Base-by-base conservation (phyloP, 805 yeast genomes). In the Zygotorulaspora chibaensis region DNA sequence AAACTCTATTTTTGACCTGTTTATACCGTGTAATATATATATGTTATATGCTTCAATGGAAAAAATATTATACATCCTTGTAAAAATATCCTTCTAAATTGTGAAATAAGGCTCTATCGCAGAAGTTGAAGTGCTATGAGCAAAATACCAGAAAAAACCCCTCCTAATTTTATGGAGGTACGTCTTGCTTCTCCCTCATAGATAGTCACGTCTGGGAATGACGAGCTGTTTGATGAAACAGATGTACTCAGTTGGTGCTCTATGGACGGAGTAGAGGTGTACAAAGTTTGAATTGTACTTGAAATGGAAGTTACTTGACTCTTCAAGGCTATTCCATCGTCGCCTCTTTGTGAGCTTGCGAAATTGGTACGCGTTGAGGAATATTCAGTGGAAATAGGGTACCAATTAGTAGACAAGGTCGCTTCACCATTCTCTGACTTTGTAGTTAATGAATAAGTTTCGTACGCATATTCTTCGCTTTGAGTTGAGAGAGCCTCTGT, bases 361-460 rank as follows among this genome's bases (percentile, higher is more conserved):
- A 10, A 5, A 16, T 5, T 13, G n/a, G 36, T 3, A 10, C 18
- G n/a, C 18, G 36, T 10, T 10, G n/a, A 33, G 8, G 33, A 29
- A 10, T 13, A 20, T 9, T 6, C 36, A 10, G 36, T 33, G 11
- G 58, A 43, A 28, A 54, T 47, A 3, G 60, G 54, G 33, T 37
- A 46, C 34, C 38, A 48, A 25, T 48, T 48, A 13, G 60, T 54
- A 35, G 38, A 50, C 16, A 54, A 50, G 7, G 50, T 47, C 12
- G 48, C 41, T 40, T 52, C 41, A 12, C 57, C 61, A 34, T 45
- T 37, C 4, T 31, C 20, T 3, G 57, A 51, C 11, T 30, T 47
- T 2, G 61, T 52, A 11, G 55, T 38, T n/a, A 54, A 48, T 1
- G 56, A 49, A 43, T 50, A 50, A n/a, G 55, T 51, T 33, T 33